A percentile compares a stretch with the other conserved stretches of the same genome.
Evolutionary conservation across 73 alveolate species (phyloP).

Genomic region (Paramecium sonneborni): DNA sequence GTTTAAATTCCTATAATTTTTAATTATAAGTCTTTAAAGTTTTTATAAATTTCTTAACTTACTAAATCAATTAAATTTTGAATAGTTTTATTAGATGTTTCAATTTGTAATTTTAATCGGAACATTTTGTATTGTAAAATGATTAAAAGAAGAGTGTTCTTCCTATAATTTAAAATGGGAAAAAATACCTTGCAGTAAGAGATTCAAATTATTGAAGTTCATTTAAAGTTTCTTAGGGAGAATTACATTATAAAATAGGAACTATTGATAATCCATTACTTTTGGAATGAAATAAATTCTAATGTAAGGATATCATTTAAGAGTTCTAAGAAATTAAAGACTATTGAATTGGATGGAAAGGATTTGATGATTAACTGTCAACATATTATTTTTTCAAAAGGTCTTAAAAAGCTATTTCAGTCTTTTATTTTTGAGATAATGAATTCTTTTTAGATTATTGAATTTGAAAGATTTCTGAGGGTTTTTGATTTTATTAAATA

Average conservation of each 20-base stretch:
- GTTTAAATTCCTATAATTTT: conserved; percentile 26
- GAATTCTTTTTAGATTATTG: neutral
- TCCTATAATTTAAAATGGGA: neutral
- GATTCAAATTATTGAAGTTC: neutral
- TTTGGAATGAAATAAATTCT: neutral
- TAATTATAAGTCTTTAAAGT: neutral
- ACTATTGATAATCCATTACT: neutral
- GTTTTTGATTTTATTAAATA: neutral
- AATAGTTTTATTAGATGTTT: neutral
- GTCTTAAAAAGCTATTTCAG: neutral
- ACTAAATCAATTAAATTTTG: neutral
- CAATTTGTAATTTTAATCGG: neutral
- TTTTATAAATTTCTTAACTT: neutral
- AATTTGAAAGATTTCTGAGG: neutral
- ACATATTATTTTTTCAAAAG: neutral
- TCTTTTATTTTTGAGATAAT: neutral
- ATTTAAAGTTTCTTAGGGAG: neutral
- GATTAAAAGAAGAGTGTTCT: neutral
- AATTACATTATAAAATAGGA: neutral
- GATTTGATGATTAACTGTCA: neutral
- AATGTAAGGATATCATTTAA: neutral
- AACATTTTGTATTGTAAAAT: neutral
- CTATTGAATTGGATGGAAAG: neutral
- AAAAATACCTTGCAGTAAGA: neutral
- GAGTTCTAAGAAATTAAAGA: neutral